Evolutionary conservation across 768 basidiomycete genomes (phyloP).

Genomic region (Agaricus subrufescens): DNA sequence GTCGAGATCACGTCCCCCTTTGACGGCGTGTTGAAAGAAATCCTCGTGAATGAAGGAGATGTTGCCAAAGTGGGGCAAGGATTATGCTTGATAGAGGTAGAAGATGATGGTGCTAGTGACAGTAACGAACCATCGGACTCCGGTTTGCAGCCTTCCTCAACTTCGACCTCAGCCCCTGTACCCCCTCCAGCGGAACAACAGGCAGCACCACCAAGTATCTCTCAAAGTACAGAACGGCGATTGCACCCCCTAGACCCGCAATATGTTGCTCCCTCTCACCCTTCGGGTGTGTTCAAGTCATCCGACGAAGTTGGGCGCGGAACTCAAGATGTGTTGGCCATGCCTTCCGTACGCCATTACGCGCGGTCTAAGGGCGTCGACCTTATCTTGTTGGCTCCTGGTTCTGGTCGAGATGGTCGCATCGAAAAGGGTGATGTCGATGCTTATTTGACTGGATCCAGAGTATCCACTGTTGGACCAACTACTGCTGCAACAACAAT

Average conservation of each 20-base stretch:
- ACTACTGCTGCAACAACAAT: slow-evolving; percentile 12
- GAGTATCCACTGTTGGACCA: slow-evolving; percentile 5
- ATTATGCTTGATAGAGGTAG: slow-evolving; percentile 79
- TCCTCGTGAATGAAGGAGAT: slow-evolving; percentile 77
- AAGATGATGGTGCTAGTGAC: slow-evolving; percentile 41
- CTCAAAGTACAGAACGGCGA: slow-evolving; percentile 10
- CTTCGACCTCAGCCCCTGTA: slow-evolving; percentile 10
- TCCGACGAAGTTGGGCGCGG: slow-evolving; percentile 4
- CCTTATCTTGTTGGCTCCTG: slow-evolving; percentile 49
- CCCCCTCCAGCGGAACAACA: slow-evolving; percentile 11
- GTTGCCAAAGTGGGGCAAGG: slow-evolving; percentile 79
- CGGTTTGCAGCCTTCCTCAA: slow-evolving; percentile 2
- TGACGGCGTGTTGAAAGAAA: slow-evolving; percentile 67
- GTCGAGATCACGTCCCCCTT: slow-evolving; percentile 89
- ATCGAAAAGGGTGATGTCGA: slow-evolving; percentile 76
- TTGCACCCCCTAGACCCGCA: slow-evolving; percentile 63
- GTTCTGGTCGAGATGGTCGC: slow-evolving; percentile 71
- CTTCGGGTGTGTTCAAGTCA: slow-evolving; percentile 12
- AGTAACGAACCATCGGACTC: slow-evolving; percentile 9
- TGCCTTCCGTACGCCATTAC: slow-evolving; percentile 75
- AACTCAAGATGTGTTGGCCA: slow-evolving; percentile 48
- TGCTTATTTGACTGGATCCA: slow-evolving; percentile 38
- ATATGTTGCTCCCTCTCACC: not conserved
- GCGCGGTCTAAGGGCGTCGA: slow-evolving; percentile 65
- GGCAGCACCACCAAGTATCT: slow-evolving; percentile 1